Base-by-base conservation (phyloP, 2,329 filamentous ascomycete species). In the Neobulgaria alba region DNA sequence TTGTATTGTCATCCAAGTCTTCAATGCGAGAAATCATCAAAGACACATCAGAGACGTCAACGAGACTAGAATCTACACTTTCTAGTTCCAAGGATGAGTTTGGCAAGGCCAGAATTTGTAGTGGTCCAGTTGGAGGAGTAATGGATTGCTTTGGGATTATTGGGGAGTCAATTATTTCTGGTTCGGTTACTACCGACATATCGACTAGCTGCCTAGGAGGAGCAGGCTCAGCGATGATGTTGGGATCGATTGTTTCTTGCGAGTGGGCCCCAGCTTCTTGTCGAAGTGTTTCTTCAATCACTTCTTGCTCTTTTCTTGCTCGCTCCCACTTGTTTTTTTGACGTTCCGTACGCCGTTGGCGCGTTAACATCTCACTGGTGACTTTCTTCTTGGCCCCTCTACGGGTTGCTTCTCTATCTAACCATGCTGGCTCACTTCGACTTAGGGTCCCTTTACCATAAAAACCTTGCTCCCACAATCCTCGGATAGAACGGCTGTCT, bases 401-500 rank as follows among this genome's bases (percentile, higher is more conserved):
- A 37, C 82, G 75, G 19, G 82, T 79, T 61, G 85, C 82, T 62
- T 95, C 87, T 48, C 84, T 73, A 49, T 85, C 84, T 37, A 95
- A 63, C 92, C 92, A 98, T 52, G 80, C 92, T 3, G 90, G 90
- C 61, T 98, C 90, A 68, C 89, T 95, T 54, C 93, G 79, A 66
- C 89, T 95, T 43, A 96, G 68, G 53, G 71, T 90, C 33, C 92
- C 92, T 63, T 95, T 95, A 35, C 93, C 93, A 63, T 90, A 98
- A 64, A 98, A 98, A 4, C 92, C 92, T 66, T 93, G 86, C 63
- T 95, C 85, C 92, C 93, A 98, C 17, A 98, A 64, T 1, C 82
- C 86, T 40, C 83, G 73, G 47, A 93, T 81, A 3, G 86, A 81
- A 41, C 72, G 70, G 18, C 78, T 69, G 60, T 95, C 82, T 14